Evolutionary conservation across 352 stramenopile genomes (phyloP), one percentile per base, ranked within the genome.

Genomic region (Pythium pyrilobum): DNA sequence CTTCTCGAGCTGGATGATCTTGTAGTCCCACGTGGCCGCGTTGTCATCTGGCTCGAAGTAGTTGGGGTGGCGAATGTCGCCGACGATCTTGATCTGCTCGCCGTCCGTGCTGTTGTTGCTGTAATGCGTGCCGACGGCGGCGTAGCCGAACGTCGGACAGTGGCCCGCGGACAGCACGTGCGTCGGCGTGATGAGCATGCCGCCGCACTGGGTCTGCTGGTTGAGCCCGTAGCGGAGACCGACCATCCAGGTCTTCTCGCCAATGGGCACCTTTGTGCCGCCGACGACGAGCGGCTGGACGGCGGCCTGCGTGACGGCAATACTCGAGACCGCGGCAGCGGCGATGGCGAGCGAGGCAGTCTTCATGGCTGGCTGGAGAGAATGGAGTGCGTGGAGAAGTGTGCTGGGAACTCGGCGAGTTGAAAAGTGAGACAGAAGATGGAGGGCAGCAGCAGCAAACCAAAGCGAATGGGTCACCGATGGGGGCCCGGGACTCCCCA

Each of bases 161-260:
- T 70, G 62, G 4, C 44, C 62, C 1, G 62, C 62, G 13, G 56
- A 56, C 29, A 70, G 36, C 16, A 70, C 48, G 23, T 48, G 40
- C 11, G 52, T 66, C 10, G 62, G 62, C 23, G 62, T 52, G 46
- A 70, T 70, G 9, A 70, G 58, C 25, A 47, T 56, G 20, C 56
- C 62, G 25, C 62, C 62, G 47, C 62, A 69, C 25, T 40, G 36
- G 47, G 21, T 56, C 33, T 31, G 45, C 29, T 13, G 32, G 28
- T 20, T 15, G 21, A 36, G 24, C 36, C 48, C 36, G 28, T 50
- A 27, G 7, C 37, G 37, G 36, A 61, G 43, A 44, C 53, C 53
- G 37, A 54, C 53, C 53, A 53, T 52, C 42, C 43, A 60, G 18
- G 52, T 60, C 42, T 53, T 52, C 23, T 60, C 33, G 11, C 54